Conservation (phyloP, 257 asterid species). For the Paulownia fortunei region DNA sequence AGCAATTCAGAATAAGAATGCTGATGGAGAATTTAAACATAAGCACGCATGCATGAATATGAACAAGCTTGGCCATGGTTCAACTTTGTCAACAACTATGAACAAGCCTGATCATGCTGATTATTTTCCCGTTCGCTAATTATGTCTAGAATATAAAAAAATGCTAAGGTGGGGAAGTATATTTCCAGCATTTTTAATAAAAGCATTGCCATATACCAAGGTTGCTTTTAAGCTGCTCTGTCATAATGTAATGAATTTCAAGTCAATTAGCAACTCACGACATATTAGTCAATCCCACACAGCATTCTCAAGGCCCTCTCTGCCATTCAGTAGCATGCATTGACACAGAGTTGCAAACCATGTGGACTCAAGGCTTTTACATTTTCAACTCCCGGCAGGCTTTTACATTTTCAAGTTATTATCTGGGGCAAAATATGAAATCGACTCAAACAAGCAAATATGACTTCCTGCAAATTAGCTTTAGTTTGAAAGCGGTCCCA, state of each 20-base stretch:
- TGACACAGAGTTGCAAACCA: background rate
- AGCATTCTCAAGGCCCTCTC: background rate
- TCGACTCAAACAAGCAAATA: background rate
- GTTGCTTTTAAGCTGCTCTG: slow-evolving; percentile 6
- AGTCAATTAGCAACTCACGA: slow-evolving; percentile 2
- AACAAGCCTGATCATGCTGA: background rate
- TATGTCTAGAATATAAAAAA: background rate
- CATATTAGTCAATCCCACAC: background rate
- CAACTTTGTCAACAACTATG: background rate
- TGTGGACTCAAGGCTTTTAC: background rate
- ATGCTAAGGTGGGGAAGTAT: background rate
- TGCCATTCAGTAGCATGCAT: background rate
- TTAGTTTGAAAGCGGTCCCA: slow-evolving; percentile 15
- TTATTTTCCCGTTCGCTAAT: background rate
- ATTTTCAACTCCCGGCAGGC: background rate
- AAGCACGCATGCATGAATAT: background rate
- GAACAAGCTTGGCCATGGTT: background rate
- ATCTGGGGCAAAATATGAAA: background rate
- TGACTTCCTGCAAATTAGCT: slow-evolving; percentile 11
- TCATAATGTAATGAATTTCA: background rate
- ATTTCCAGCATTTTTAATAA: background rate
- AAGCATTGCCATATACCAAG: background rate
- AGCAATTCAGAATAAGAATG: background rate
- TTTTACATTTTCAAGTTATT: background rate
- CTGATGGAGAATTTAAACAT: background rate